phyloP scores from a whole-genome alignment of 176 grass and related monocot genomes.

The Neostapfia colusana region DNA sequence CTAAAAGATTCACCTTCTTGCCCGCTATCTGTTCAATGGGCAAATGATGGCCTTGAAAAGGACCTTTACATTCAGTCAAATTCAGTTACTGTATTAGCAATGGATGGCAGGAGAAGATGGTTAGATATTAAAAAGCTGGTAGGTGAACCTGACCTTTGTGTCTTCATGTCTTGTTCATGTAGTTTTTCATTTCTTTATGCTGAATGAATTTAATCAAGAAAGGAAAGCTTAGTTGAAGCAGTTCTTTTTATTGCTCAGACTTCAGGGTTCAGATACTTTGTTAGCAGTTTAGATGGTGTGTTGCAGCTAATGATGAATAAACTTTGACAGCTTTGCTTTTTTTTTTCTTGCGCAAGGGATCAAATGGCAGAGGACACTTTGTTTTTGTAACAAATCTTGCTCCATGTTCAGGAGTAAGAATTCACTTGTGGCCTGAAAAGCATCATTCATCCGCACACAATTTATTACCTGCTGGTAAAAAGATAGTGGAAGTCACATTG shows the following conservation, averaged over 20 bases:
- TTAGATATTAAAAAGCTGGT: conserved; percentile 92
- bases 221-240: not conserved
- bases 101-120: conserved; percentile 98
- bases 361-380: conserved; percentile 73
- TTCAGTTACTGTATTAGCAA: conserved; percentile 79
- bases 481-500: conserved; percentile 79
- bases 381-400: conserved; percentile 96
- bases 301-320: conserved; percentile 22
- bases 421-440: conserved; percentile 94
- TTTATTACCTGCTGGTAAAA: conserved; percentile 63
- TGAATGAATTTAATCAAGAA: not conserved
- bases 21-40: conserved; percentile 68
- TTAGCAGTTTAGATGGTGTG: conserved; percentile 22
- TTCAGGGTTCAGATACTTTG: not conserved
- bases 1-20: conserved; percentile 64
- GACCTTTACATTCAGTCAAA: conserved; percentile 89
- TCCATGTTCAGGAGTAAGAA: conserved; percentile 91
- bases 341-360: conserved; percentile 54
- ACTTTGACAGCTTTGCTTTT: conserved; percentile 11
- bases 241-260: conserved; percentile 15
- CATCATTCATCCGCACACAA: conserved; percentile 37
- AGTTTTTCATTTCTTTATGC: not conserved
- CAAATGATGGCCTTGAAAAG: conserved; percentile 83
- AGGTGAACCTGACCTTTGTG: conserved; percentile 42
- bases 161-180: not conserved